Evolutionary conservation across 2,329 filamentous ascomycete genomes (phyloP).

Genomic region (Talaromyces verruculosus): DNA sequence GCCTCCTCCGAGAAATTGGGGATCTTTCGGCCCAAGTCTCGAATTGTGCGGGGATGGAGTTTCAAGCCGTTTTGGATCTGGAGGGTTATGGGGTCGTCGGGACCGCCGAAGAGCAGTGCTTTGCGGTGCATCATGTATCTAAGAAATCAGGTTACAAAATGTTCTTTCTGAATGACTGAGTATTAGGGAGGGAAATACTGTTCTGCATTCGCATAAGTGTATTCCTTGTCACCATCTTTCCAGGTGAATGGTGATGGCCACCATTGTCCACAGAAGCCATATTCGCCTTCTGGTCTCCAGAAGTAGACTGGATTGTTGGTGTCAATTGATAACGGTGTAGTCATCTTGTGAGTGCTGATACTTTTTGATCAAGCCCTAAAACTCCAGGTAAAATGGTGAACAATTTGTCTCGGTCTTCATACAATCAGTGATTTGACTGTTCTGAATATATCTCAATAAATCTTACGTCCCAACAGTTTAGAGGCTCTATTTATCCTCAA

Average conservation of each 20-base stretch:
- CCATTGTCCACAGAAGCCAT: conserved; percentile 29
- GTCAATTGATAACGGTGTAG: not conserved
- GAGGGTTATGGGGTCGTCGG: not conserved
- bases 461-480: not conserved
- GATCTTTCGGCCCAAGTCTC: conserved; percentile 34
- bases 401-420: not conserved
- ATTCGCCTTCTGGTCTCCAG: conserved; percentile 26
- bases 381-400: not conserved
- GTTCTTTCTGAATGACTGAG: not conserved
- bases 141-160: conserved; percentile 13
- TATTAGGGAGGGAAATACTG: not conserved
- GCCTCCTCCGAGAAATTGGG: conserved; percentile 32
- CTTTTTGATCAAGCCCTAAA: not conserved
- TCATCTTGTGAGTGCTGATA: not conserved
- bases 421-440: not conserved
- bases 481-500: not conserved
- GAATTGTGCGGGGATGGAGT: conserved; percentile 24
- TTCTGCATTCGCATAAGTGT: conserved; percentile 24
- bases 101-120: conserved; percentile 32
- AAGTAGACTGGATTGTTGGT: conserved; percentile 25
- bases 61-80: conserved; percentile 7
- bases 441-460: not conserved
- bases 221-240: conserved; percentile 14
- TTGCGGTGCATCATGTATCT: conserved; percentile 41
- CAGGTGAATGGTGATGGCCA: conserved; percentile 26